phyloP scores from a whole-genome alignment of 106 monocot genomes.

The Dendrobium chrysotoxum region DNA sequence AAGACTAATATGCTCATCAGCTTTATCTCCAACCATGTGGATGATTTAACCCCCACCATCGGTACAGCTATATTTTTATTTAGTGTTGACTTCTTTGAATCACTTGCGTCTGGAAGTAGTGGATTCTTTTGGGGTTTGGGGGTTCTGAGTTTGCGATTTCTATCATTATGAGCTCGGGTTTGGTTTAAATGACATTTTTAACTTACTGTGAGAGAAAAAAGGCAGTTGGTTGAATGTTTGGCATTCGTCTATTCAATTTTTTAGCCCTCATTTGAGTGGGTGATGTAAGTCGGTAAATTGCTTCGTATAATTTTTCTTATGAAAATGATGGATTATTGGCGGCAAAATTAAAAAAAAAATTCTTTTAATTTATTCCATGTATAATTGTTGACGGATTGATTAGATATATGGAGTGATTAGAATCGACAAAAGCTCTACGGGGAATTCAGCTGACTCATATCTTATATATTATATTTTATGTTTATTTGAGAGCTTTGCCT shows the following conservation, averaged over 20 bases:
- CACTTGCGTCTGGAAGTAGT: neutral
- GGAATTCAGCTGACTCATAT: too few relatives aligned
- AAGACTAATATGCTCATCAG: conserved; percentile 59
- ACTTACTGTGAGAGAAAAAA: neutral
- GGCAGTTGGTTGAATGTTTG: neutral
- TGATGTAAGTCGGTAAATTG: neutral
- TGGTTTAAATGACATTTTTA: neutral
- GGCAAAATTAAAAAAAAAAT: too few relatives aligned
- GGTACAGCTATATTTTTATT: conserved; percentile 15
- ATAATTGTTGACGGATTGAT: too few relatives aligned
- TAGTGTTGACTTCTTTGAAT: neutral
- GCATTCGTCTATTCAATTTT: neutral
- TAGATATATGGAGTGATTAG: too few relatives aligned
- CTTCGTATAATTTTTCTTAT: neutral
- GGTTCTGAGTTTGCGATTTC: neutral
- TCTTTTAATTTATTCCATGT: too few relatives aligned
- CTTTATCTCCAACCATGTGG: conserved; percentile 41
- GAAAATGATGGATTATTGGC: too few relatives aligned
- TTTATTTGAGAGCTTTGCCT: too few relatives aligned
- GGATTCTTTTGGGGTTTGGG: neutral
- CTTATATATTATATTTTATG: too few relatives aligned
- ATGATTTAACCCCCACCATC: conserved; percentile 43
- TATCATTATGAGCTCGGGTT: neutral
- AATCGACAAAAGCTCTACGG: too few relatives aligned
- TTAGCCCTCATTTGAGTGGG: neutral